Evolutionary conservation across 371 early-diverging fungal species (phyloP).

Genomic region (Mucor saturninus): DNA sequence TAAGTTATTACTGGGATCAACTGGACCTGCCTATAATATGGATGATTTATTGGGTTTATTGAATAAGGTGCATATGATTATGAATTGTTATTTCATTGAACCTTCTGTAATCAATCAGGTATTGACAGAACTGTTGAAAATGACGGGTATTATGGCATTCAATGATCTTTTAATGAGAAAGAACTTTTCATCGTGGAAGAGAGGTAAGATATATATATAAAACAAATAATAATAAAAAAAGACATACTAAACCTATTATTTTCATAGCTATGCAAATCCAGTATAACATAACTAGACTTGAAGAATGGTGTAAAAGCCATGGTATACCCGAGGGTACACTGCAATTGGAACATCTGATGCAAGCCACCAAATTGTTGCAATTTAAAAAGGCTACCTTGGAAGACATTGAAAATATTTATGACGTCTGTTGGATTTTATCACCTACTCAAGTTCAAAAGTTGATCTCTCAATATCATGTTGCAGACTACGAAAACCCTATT

Average conservation of each 20-base stretch:
- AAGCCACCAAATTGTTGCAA: conserved; percentile 93
- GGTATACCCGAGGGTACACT: conserved; percentile 86
- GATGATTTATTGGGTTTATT: conserved; percentile 90
- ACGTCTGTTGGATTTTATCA: conserved; percentile 94
- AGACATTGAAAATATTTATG: conserved; percentile 94
- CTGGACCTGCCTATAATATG: conserved; percentile 79
- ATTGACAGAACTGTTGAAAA: conserved; percentile 85
- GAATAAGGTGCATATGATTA: conserved; percentile 85
- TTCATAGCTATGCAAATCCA: conserved; percentile 90
- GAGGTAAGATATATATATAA: conserved; percentile 57
- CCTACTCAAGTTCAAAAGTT: conserved; percentile 95
- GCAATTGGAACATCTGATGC: conserved; percentile 90
- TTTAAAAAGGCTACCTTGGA: conserved; percentile 89
- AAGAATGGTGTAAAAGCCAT: conserved; percentile 97
- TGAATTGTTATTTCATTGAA: conserved; percentile 94
- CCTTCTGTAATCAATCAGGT: conserved; percentile 75
- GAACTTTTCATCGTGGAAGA: conserved; percentile 88
- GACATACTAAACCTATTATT: conserved; percentile 46
- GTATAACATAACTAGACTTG: conserved; percentile 93
- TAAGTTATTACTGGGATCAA: conserved; percentile 71
- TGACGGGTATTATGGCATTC: conserved; percentile 89
- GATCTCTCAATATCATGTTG: conserved; percentile 78
- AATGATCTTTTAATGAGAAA: conserved; percentile 93
- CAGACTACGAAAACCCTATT: conserved; percentile 83
- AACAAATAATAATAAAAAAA: conserved; percentile 47